Evolutionary conservation across 495 filamentous ascomycete genomes (phyloP).

Genomic region (Lepidopterella palustris): DNA sequence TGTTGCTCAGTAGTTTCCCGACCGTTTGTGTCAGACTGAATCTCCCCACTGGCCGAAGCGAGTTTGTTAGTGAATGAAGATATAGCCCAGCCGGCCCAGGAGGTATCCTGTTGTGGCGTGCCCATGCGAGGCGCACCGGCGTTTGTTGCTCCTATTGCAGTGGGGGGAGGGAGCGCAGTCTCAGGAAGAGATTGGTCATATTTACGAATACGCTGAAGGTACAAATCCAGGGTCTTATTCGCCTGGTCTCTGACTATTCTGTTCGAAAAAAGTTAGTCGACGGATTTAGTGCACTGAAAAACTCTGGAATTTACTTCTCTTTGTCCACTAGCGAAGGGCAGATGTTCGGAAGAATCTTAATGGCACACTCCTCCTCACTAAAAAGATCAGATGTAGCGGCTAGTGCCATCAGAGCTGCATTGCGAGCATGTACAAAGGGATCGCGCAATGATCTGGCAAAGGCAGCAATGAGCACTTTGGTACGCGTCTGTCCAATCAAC

Average conservation of each 20-base stretch:
- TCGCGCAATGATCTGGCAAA: constrained; percentile 84
- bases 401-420: constrained; percentile 79
- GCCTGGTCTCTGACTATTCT: constrained; percentile 82
- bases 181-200: constrained; percentile 73
- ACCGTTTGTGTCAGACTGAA: constrained; percentile 49
- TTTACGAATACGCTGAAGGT: constrained; percentile 76
- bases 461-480: constrained; percentile 87
- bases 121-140: constrained; percentile 57
- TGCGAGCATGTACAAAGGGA: constrained; percentile 88
- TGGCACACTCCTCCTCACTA: constrained; percentile 83
- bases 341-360: constrained; percentile 70
- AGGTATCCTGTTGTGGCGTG: constrained; percentile 62
- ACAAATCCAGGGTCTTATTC: constrained; percentile 83
- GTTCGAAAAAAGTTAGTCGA: neutral
- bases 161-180: constrained; percentile 52
- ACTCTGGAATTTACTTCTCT: constrained; percentile 55
- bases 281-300: neutral
- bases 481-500: constrained; percentile 47
- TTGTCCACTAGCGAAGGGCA: constrained; percentile 79
- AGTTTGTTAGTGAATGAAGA: constrained; percentile 98
- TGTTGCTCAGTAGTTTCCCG: constrained; percentile 21
- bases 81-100: constrained; percentile 96
- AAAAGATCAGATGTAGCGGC: constrained; percentile 80
- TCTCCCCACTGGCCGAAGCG: constrained; percentile 74
- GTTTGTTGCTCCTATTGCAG: constrained; percentile 33